Evolutionary conservation across 768 basidiomycete genomes (phyloP), one percentile per base, ranked within the genome.

Genomic region (Boletus edulis): DNA sequence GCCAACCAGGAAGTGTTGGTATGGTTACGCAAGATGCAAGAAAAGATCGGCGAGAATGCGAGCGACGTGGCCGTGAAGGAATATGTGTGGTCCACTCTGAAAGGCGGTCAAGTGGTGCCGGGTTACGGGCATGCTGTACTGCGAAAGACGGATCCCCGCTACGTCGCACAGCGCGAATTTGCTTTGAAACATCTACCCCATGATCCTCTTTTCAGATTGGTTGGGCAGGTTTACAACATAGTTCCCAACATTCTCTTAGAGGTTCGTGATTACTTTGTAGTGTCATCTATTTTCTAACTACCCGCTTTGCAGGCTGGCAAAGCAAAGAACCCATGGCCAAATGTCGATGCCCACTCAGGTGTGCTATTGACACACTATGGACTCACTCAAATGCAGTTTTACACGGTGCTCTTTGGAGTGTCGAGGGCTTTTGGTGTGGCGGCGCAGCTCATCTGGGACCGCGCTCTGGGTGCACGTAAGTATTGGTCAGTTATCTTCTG

Each of bases 311-410:
- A 89, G 87, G 90, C 91, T 62, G 91, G 91, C 62, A 93, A 93
- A 73, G 91, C 90, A 17, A 93, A 92, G 82, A 93, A 93, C 78
- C 91, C 91, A 2, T 93, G 89, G 89, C 95, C 95, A 43, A 98
- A 98, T 72, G 95, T 98, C 53, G 95, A 98, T 71, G 93, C 95
- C 47, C 94, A 96, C 78, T 98, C 96, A 15, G 94, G 92, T 74
- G 91, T 84, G 50, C 83, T 95, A 44, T 76, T 95, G 20, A 87
- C 88, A 29, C 78, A 94, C 75, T 94, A 94, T 66, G 92, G 92
- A 46, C 76, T 96, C 52, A 83, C 80, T 59, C 85, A 95, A 73
- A 94, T 95, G 88, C 83, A 92, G 69, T 98, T 90, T 81, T 98
- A 98, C 78, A 98, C 95, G 62, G 96, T 98, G 52, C 80, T 97